Percentiles rank a stretch among this genome's conserved stretches.
These are phyloP conservation scores for Tilletia setariae DNA, from an alignment of 1,284 basidiomycete genomes.

Conservation along the genomic window DNA sequence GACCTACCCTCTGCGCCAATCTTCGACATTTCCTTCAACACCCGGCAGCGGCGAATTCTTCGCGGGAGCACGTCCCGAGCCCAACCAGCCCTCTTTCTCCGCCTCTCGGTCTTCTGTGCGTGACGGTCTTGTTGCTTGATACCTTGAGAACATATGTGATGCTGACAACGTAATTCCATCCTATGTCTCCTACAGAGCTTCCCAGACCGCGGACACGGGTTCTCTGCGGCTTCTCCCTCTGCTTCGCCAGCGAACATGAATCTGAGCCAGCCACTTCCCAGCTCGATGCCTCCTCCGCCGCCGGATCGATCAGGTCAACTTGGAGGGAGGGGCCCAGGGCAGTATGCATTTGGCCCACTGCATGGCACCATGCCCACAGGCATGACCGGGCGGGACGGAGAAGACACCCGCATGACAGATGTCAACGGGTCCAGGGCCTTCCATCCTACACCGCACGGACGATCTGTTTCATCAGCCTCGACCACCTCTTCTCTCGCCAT, in stretches of 20 bases:
- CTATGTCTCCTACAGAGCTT: slow-evolving; percentile 1
- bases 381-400: background rate
- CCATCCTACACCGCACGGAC: background rate
- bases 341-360: background rate
- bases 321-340: background rate
- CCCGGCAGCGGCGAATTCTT: background rate
- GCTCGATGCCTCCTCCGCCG: background rate
- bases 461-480: background rate
- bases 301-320: no score
- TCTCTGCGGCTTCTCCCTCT: background rate
- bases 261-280: background rate
- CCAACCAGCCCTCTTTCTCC: background rate
- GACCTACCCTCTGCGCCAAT: background rate
- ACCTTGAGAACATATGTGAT: no score
- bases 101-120: background rate
- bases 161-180: no score
- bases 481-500: background rate
- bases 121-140: no score
- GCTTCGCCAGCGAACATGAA: background rate
- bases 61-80: background rate
- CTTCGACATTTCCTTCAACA: background rate
- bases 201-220: background rate
- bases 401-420: slow-evolving; percentile 4
- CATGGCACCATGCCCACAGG: background rate
- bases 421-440: background rate